Evolutionary conservation across 805 yeast species (phyloP), one percentile per base, ranked within the genome.

Genomic region (Candida coquimbonensis): DNA sequence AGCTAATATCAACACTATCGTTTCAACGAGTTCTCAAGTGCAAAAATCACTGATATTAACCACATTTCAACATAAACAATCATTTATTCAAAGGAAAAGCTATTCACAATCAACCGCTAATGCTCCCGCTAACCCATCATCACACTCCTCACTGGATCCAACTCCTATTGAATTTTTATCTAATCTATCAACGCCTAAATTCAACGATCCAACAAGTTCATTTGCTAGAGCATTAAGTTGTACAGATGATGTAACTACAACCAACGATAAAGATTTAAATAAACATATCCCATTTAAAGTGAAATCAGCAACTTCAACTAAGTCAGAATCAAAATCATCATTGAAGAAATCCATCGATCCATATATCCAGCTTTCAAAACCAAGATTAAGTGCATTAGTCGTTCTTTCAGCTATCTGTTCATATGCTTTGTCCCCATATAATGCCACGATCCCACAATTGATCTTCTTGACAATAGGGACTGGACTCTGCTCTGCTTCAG

Each of bases 361-460:
- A 1, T 89, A 87, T 59, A 44, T 88, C 9, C 87, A 87, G 49
- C 73, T 93, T n/a, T 78, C 96, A 5, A 93, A 93, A 64, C 99
- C 99, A 14, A 75, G 88, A 46, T 73, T 93, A 45, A 87, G 97
- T 0, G 78, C 89, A 7, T 67, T 93, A 36, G 96, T 93, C 13
- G 95, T 91, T 63, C 69, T 93, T 19, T 86, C 96, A 44, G 84
- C 96, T 0, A 88, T 93, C 56, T 88, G 97, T 51, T 84, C 97
- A 0, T 93, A 91, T 61, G 97, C 97, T 0, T 68, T 93, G 29
- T 87, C 96, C 0, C 98, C 99, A 1, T 74, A 75, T 52, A 78
- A 90, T 11, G 87, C 89, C 0, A 78, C 93, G 1, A 63, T 91
- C 4, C 68, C 78, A 7, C 82, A 87, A 50, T 73, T 93, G 41